These are phyloP conservation scores for Chaetoscypha palmicola DNA, from an alignment of 2,329 filamentous ascomycete species.

Conservation along the genomic window DNA sequence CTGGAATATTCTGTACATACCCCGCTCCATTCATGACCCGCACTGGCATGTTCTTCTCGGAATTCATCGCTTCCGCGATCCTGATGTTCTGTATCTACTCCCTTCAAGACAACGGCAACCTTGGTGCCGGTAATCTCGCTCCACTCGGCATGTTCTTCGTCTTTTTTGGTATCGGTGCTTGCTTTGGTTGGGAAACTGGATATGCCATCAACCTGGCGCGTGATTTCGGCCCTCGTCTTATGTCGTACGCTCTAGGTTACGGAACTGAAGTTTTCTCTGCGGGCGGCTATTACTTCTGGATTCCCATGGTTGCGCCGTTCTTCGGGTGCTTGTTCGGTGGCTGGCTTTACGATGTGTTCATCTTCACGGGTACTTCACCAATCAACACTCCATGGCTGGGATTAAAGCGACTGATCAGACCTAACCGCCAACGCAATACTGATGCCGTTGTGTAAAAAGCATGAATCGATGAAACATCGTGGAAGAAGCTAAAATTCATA, in stretches of 20 bases:
- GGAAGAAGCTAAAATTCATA: too few relatives aligned
- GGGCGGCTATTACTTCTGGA: conserved; percentile 66
- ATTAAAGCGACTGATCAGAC: conserved; percentile 17
- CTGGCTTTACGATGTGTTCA: conserved; percentile 59
- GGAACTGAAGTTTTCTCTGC: conserved; percentile 59
- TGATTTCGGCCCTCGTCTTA: conserved; percentile 61
- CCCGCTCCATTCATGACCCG: conserved; percentile 56
- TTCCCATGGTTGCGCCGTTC: conserved; percentile 68
- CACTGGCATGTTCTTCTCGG: conserved; percentile 63
- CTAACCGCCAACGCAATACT: conserved; percentile 44
- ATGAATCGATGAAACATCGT: too few relatives aligned
- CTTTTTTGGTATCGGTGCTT: conserved; percentile 66
- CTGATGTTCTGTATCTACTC: conserved; percentile 69
- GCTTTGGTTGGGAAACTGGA: conserved; percentile 70
- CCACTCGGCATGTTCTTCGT: conserved; percentile 63
- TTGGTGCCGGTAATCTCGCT: conserved; percentile 44
- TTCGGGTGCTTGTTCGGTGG: conserved; percentile 57
- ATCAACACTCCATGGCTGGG: conserved; percentile 30
- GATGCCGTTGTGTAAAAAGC: too few relatives aligned
- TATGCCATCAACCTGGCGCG: conserved; percentile 69
- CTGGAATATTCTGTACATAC: conserved; percentile 69
- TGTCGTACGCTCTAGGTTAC: conserved; percentile 63
- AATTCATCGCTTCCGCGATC: conserved; percentile 60
- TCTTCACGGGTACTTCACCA: conserved; percentile 33
- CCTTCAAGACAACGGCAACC: conserved; percentile 52